Conservation (phyloP, 2,329 filamentous ascomycete species). For the Calonectria naviculata region DNA sequence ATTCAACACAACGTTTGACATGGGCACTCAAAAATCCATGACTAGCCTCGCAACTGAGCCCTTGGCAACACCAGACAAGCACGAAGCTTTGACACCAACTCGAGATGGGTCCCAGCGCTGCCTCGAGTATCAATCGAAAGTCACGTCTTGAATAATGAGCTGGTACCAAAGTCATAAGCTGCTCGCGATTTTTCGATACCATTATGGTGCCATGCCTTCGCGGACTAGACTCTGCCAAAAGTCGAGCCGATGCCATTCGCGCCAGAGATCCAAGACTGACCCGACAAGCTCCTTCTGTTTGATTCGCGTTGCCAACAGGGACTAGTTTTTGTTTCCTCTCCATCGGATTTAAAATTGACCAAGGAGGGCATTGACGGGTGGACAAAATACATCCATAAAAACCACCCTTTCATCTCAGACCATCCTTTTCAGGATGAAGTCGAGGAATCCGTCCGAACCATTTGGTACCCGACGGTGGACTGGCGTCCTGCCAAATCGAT, state of each 20-base stretch:
- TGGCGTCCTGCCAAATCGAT: slow-evolving; percentile 61
- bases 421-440: slow-evolving; percentile 51
- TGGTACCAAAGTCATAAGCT: slow-evolving; percentile 23
- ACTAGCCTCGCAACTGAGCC: slow-evolving; percentile 17
- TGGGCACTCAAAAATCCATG: slow-evolving; percentile 19
- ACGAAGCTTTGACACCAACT: slow-evolving; percentile 94
- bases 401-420: slow-evolving; percentile 73
- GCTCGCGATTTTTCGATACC: slow-evolving; percentile 25
- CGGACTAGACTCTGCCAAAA: slow-evolving; percentile 22
- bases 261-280: slow-evolving; percentile 24
- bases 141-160: slow-evolving; percentile 7
- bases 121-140: slow-evolving; percentile 29
- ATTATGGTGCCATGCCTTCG: slow-evolving; percentile 33
- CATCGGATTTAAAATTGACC: slow-evolving; percentile 51
- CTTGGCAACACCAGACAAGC: slow-evolving; percentile 74
- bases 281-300: slow-evolving; percentile 74
- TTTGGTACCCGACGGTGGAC: slow-evolving; percentile 46
- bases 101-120: slow-evolving; percentile 82
- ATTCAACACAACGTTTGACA: slow-evolving; percentile 29
- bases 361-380: slow-evolving; percentile 77
- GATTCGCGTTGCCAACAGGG: slow-evolving; percentile 86
- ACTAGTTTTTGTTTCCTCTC: slow-evolving; percentile 97
- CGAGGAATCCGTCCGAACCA: slow-evolving; percentile 58
- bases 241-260: slow-evolving; percentile 28
- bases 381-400: slow-evolving; percentile 98